These are phyloP conservation scores for Veloporphyrellus conicus DNA, from an alignment of 1,284 basidiomycete genomes.

Conservation along the genomic window DNA sequence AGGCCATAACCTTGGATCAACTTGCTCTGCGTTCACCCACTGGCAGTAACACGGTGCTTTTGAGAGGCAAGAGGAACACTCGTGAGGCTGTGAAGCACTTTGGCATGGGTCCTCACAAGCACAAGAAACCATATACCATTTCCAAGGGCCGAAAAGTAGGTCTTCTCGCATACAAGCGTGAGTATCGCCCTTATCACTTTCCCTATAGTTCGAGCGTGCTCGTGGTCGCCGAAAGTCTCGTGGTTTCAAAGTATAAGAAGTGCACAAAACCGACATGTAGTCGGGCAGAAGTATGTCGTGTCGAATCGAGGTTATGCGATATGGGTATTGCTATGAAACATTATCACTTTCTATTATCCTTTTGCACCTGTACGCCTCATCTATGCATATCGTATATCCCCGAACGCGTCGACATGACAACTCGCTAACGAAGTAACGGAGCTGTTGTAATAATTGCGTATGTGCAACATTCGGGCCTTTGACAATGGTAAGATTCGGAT, in stretches of 20 bases:
- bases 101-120: slow-evolving; percentile 87
- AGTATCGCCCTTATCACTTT: slow-evolving; percentile 8
- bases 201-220: slow-evolving; percentile 70
- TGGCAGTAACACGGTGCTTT: slow-evolving; percentile 90
- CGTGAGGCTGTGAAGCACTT: slow-evolving; percentile 97
- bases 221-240: slow-evolving; percentile 93
- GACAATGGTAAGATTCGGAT: neutral
- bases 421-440: neutral
- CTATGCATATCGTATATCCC: slow-evolving; percentile 27
- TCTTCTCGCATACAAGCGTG: neutral
- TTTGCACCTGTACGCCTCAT: slow-evolving; percentile 21
- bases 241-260: slow-evolving; percentile 79
- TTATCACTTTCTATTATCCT: slow-evolving; percentile 15
- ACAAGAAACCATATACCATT: slow-evolving; percentile 92
- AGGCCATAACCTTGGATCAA: slow-evolving; percentile 94
- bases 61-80: slow-evolving; percentile 89
- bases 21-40: slow-evolving; percentile 92
- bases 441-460: neutral
- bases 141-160: slow-evolving; percentile 92
- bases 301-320: slow-evolving; percentile 25
- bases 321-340: slow-evolving; percentile 25
- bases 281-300: slow-evolving; percentile 18
- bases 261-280: slow-evolving; percentile 24
- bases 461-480: neutral
- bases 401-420: slow-evolving; percentile 3